Evolutionary conservation across 2,329 filamentous ascomycete species (phyloP).

Genomic region (Ophiostoma australiae): DNA sequence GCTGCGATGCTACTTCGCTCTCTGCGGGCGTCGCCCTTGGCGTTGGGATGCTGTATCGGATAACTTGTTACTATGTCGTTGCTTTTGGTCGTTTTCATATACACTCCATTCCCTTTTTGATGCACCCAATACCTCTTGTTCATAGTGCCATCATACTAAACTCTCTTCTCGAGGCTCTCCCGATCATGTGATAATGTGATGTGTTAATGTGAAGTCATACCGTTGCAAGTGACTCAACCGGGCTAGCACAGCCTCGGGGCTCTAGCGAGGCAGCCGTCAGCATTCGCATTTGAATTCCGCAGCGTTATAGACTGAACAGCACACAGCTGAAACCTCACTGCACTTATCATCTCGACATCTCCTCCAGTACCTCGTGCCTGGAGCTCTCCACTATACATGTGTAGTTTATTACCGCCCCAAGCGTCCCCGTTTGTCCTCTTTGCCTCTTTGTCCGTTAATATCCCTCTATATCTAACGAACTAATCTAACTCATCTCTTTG

Average conservation of each 20-base stretch:
- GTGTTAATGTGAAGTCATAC: not conserved
- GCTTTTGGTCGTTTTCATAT: conserved; percentile 4
- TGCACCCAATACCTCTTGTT: not conserved
- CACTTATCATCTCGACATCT: not conserved
- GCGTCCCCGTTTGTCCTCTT: not conserved
- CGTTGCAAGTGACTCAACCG: not conserved
- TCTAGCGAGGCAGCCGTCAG: not conserved
- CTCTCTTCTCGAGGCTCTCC: not conserved
- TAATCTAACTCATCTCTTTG: not conserved
- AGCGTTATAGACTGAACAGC: not conserved
- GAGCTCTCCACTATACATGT: not conserved
- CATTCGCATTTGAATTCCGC: not conserved
- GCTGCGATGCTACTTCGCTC: not conserved
- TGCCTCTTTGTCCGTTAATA: not conserved
- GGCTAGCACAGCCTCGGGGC: not conserved
- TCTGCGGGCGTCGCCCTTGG: conserved; percentile 11
- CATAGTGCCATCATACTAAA: not conserved
- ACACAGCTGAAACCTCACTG: not conserved
- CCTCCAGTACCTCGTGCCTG: not conserved
- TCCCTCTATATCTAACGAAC: not conserved
- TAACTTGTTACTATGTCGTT: conserved; percentile 4
- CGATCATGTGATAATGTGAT: not conserved
- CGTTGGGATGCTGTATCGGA: conserved; percentile 22
- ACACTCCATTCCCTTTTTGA: not conserved
- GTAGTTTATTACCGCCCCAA: not conserved